Evolutionary conservation across 1,284 basidiomycete genomes (phyloP).

Genomic region (Sporisorium sorghi): DNA sequence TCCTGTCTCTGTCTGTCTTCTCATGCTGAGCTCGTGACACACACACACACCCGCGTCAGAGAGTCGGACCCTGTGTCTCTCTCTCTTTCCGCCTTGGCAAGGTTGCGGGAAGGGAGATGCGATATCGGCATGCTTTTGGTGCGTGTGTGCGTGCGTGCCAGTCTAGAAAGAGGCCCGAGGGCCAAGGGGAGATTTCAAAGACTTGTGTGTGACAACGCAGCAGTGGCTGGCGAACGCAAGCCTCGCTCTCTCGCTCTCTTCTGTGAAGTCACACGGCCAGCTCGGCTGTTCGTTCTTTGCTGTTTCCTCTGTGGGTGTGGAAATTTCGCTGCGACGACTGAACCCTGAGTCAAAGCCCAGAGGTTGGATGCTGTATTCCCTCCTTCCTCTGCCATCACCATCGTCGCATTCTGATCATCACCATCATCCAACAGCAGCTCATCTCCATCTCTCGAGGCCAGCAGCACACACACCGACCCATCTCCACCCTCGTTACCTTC

Average conservation of each 20-base stretch:
- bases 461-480: too few species aligned
- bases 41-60: conserved; percentile 12
- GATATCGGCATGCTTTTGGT: too few species aligned
- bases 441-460: neutral
- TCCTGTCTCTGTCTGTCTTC: too few species aligned
- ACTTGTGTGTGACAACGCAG: too few species aligned
- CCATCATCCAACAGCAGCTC: neutral
- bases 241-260: neutral
- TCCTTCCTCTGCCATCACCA: neutral
- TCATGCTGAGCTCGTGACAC: conserved; percentile 12
- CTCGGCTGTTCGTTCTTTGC: too few species aligned
- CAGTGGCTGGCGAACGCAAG: too few species aligned
- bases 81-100: neutral
- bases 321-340: neutral
- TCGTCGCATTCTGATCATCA: neutral
- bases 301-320: too few species aligned
- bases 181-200: neutral
- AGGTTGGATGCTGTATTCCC: too few species aligned
- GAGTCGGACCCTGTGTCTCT: conserved; percentile 1
- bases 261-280: conserved; percentile 5
- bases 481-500: conserved; percentile 5
- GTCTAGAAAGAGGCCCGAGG: neutral
- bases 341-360: conserved; percentile 6
- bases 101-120: neutral
- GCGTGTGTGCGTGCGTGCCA: neutral